Percentiles rank a stretch among this genome's conserved stretches.
phyloP scores from a whole-genome alignment of 495 filamentous ascomycete genomes.

The Hyaloscypha finlandica region DNA sequence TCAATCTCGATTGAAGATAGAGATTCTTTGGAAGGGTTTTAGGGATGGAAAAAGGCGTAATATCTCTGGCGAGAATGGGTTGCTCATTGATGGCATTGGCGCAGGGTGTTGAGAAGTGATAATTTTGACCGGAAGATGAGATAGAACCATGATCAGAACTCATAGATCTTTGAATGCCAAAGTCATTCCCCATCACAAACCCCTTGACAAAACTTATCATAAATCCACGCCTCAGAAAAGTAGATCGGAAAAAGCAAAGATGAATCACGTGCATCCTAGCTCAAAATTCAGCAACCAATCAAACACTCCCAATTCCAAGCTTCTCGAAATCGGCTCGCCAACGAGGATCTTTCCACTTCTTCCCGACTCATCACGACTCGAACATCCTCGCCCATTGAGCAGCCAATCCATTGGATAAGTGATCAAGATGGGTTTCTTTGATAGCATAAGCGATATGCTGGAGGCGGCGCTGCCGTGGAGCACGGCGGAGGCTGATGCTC shows the following conservation, averaged over 20 bases:
- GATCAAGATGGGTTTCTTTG: constrained; percentile 57
- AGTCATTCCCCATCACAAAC: neutral
- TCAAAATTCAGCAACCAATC: constrained; percentile 20
- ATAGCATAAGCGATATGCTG: constrained; percentile 53
- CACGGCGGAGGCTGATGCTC: constrained; percentile 55
- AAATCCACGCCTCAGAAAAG: too few species aligned
- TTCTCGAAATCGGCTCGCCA: constrained; percentile 6
- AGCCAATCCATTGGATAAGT: constrained; percentile 28
- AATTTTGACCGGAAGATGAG: neutral
- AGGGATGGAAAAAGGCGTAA: constrained; percentile 3
- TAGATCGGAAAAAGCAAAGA: neutral
- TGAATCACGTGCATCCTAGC: neutral
- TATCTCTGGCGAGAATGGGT: neutral
- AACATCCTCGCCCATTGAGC: constrained; percentile 42
- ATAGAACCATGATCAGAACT: neutral
- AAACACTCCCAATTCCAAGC: constrained; percentile 23
- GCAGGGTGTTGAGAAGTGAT: neutral
- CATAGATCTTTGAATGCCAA: neutral
- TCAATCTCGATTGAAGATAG: neutral
- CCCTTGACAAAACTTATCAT: too few species aligned
- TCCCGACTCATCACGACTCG: constrained; percentile 10
- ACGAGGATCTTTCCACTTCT: constrained; percentile 13
- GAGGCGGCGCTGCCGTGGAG: constrained; percentile 58
- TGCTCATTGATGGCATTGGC: neutral
- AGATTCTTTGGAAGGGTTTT: neutral